A percentile compares a stretch with the other conserved stretches of the same genome.
phyloP scores from a whole-genome alignment of 805 yeast species.

The Cyberlindnera maritima region DNA sequence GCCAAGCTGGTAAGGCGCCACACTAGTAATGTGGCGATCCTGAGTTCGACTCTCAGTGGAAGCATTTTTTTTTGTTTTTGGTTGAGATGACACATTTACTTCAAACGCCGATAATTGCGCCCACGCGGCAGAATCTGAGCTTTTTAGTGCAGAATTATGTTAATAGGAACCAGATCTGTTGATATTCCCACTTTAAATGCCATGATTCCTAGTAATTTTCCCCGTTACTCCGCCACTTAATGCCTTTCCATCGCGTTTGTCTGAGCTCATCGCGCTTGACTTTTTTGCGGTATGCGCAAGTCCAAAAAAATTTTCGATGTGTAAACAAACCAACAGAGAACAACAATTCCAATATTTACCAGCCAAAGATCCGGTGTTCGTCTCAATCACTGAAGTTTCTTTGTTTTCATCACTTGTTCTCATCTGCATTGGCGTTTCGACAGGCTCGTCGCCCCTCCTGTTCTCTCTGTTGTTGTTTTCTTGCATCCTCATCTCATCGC shows the following conservation, averaged over 20 bases:
- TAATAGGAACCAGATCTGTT: too few relatives aligned
- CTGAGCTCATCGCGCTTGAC: not conserved
- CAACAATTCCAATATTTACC: not conserved
- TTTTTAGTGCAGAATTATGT: too few relatives aligned
- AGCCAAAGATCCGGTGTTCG: too few relatives aligned
- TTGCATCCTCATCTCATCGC: not conserved
- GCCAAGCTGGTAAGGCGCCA: conserved; percentile 77
- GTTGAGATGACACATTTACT: too few relatives aligned
- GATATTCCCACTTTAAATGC: too few relatives aligned
- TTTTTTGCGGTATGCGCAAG: not conserved
- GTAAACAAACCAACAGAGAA: not conserved
- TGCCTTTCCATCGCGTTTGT: not conserved
- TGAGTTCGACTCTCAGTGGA: conserved; percentile 73
- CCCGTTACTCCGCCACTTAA: too few relatives aligned
- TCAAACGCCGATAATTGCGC: too few relatives aligned
- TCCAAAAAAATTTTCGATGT: conserved; percentile 9
- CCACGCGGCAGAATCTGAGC: too few relatives aligned
- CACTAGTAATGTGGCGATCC: conserved; percentile 83
- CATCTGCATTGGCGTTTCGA: too few relatives aligned
- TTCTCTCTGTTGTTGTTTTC: not conserved
- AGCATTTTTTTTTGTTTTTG: conserved; percentile 36
- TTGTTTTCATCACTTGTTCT: not conserved
- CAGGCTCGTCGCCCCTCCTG: not conserved
- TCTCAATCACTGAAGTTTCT: too few relatives aligned
- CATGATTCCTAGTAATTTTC: not conserved